Conservation (phyloP, 768 basidiomycete species). For the Termitomyces titanicus region DNA sequence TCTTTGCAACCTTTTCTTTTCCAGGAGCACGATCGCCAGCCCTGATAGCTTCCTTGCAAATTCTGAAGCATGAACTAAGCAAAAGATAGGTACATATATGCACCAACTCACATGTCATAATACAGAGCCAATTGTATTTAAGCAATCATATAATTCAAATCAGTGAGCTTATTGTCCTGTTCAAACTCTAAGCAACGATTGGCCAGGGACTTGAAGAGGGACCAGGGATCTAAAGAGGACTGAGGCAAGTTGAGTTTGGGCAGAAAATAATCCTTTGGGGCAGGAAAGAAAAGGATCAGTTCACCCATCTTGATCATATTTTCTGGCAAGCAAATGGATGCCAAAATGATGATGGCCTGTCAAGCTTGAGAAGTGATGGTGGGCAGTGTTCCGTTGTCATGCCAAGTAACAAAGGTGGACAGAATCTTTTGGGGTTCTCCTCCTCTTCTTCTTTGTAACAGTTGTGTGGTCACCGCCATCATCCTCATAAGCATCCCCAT, state of each 20-base stretch:
- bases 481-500: too few relatives aligned
- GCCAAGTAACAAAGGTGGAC: background rate
- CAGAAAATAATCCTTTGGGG: background rate
- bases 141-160: background rate
- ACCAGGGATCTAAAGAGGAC: background rate
- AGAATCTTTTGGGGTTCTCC: background rate
- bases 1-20: background rate
- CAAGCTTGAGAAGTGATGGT: background rate
- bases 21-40: background rate
- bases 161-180: background rate
- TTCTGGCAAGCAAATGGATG: background rate
- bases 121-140: background rate
- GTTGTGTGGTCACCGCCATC: too few relatives aligned
- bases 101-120: background rate
- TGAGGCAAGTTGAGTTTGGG: background rate
- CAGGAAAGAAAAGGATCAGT: background rate
- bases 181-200: background rate
- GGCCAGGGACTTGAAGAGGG: background rate
- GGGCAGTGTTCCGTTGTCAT: background rate
- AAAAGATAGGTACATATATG: background rate
- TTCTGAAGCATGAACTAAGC: background rate
- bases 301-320: too few relatives aligned
- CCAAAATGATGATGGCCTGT: background rate
- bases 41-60: background rate
- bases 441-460: too few relatives aligned